A percentile compares a stretch with the other conserved stretches of the same genome.
These are phyloP conservation scores for Colletotrichum tamarilloi DNA, from an alignment of 2,329 filamentous ascomycete species.

Conservation along the genomic window DNA sequence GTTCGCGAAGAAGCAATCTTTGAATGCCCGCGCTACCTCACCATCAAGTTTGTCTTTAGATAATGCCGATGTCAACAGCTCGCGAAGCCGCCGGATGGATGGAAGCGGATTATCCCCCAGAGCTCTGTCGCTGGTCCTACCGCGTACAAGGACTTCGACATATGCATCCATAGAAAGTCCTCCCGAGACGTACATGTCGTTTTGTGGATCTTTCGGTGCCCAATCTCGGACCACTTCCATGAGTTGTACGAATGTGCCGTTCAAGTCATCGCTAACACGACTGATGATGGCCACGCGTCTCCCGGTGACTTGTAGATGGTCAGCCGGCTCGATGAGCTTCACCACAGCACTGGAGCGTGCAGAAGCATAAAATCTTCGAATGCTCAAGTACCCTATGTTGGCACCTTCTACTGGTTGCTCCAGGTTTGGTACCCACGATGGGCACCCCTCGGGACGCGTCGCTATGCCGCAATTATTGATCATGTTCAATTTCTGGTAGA, in stretches of 20 bases:
- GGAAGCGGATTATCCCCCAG: too few relatives aligned
- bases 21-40: too few relatives aligned
- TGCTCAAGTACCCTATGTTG: neutral
- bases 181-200: too few relatives aligned
- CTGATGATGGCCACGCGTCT: neutral
- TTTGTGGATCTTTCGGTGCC: too few relatives aligned
- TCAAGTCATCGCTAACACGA: neutral
- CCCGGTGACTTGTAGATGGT: neutral
- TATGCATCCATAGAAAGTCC: too few relatives aligned
- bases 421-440: neutral
- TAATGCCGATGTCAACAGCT: too few relatives aligned
- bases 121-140: too few relatives aligned
- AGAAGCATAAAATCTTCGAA: neutral
- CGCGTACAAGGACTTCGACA: too few relatives aligned
- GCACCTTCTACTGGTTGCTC: neutral
- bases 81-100: too few relatives aligned
- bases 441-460: neutral
- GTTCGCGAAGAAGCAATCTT: too few relatives aligned
- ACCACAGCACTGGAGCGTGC: neutral
- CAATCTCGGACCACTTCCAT: too few relatives aligned
- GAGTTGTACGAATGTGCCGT: neutral
- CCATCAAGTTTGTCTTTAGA: too few relatives aligned
- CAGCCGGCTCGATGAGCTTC: neutral
- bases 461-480: neutral
- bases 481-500: neutral